Evolutionary conservation across 306 rosid genomes (phyloP).

Genomic region (Malus orientalis): DNA sequence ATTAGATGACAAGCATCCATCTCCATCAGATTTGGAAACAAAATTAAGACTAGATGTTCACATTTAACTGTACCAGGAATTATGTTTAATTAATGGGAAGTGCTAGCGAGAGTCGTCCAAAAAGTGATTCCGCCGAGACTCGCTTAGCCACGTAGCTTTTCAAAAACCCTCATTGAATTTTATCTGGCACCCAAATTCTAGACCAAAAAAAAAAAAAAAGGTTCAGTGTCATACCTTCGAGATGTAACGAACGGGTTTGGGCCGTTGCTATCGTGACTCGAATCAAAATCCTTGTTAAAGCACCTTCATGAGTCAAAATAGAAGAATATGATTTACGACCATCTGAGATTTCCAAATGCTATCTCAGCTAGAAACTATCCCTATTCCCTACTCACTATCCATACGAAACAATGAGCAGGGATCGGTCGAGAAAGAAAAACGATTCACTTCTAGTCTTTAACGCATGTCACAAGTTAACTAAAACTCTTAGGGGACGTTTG

Average conservation of each 20-base stretch:
- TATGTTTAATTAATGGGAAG: too few relatives aligned
- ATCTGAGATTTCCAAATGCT: neutral
- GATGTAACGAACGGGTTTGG: neutral
- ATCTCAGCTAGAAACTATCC: neutral
- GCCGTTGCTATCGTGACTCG: neutral
- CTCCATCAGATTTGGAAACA: neutral
- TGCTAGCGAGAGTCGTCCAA: too few relatives aligned
- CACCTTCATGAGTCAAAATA: neutral
- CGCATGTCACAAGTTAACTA: neutral
- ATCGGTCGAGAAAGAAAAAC: neutral
- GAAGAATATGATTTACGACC: neutral
- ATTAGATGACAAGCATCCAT: neutral
- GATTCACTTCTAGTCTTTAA: neutral
- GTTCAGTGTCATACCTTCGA: too few relatives aligned
- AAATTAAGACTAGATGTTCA: neutral
- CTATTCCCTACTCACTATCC: neutral
- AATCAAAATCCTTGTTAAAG: neutral
- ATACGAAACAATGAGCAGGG: neutral
- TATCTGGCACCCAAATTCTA: too few relatives aligned
- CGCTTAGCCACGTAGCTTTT: too few relatives aligned
- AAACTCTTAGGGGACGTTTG: neutral
- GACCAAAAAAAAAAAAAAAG: too few relatives aligned
- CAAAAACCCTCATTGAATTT: too few relatives aligned
- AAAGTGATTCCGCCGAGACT: too few relatives aligned
- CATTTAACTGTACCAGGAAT: too few relatives aligned